Evolutionary conservation across 225 moss, liverwort and hornwort species (phyloP).

Genomic region (Marchantia paleacea): DNA sequence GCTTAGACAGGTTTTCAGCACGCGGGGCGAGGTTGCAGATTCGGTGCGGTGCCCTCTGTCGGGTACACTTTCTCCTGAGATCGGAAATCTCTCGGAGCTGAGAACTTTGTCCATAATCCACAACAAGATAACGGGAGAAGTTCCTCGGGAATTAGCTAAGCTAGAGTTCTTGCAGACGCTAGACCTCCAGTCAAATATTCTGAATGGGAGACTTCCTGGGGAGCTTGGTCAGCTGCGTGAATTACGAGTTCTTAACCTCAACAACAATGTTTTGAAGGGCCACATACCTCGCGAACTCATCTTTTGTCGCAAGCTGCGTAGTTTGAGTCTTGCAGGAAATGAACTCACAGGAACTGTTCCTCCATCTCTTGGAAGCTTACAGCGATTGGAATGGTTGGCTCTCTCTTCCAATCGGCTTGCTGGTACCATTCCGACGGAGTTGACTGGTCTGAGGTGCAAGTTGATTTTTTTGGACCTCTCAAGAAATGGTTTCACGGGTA

Average conservation of each 20-base stretch:
- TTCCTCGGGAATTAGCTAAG: slow-evolving; percentile 25
- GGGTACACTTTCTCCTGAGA: slow-evolving; percentile 54
- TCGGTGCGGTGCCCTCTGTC: slow-evolving; percentile 45
- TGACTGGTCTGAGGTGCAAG: slow-evolving; percentile 24
- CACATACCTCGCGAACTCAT: slow-evolving; percentile 39
- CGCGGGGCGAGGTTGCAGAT: slow-evolving; percentile 15
- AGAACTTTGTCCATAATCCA: slow-evolving; percentile 47
- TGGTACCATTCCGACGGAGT: slow-evolving; percentile 57
- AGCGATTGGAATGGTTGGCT: slow-evolving; percentile 49
- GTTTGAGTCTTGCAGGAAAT: slow-evolving; percentile 40
- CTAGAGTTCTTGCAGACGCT: slow-evolving; percentile 21
- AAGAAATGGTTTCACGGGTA: slow-evolving; percentile 22
- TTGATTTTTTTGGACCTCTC: slow-evolving; percentile 31
- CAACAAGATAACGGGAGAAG: slow-evolving; percentile 33
- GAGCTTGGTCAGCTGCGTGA: slow-evolving; percentile 35
- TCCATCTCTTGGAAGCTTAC: slow-evolving; percentile 34
- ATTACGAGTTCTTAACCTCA: slow-evolving; percentile 38
- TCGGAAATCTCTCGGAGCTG: slow-evolving; percentile 70
- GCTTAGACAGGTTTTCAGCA: not conserved
- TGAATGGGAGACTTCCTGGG: slow-evolving; percentile 50
- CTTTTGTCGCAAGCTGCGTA: slow-evolving; percentile 28
- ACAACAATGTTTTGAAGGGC: slow-evolving; percentile 37
- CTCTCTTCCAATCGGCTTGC: slow-evolving; percentile 62
- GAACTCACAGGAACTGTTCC: slow-evolving; percentile 43
- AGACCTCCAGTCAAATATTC: slow-evolving; percentile 44